Percentiles rank a stretch among this genome's conserved stretches.
Evolutionary conservation across 352 stramenopile genomes (phyloP).

Genomic region (Phytophthora syringae): DNA sequence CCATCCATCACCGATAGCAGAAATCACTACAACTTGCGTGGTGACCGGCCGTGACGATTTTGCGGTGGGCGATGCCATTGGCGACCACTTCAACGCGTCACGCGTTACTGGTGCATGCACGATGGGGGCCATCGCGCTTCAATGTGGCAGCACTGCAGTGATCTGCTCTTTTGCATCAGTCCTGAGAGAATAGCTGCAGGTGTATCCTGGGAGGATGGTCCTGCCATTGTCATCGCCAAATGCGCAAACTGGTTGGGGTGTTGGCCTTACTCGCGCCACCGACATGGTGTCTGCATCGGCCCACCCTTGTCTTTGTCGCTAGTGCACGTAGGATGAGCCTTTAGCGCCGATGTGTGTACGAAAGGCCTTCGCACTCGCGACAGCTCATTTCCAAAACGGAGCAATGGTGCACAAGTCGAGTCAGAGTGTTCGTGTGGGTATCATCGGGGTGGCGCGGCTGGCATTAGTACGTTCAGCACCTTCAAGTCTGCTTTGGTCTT

Average conservation of each 20-base stretch:
- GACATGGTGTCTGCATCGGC: slow-evolving; percentile 7
- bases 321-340: slow-evolving; percentile 16
- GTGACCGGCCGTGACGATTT: slow-evolving; percentile 13
- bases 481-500: background rate
- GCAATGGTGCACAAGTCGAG: slow-evolving; percentile 22
- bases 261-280: background rate
- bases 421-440: slow-evolving; percentile 54
- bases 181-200: slow-evolving; percentile 14
- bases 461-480: slow-evolving; percentile 72
- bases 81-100: slow-evolving; percentile 8
- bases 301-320: slow-evolving; percentile 37
- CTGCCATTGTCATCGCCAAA: slow-evolving; percentile 13
- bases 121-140: slow-evolving; percentile 13
- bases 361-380: background rate
- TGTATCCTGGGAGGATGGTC: background rate
- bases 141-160: background rate
- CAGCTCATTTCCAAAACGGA: slow-evolving; percentile 26
- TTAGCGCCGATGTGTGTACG: background rate
- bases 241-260: slow-evolving; percentile 21
- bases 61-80: slow-evolving; percentile 11
- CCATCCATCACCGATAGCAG: no score
- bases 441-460: slow-evolving; percentile 78
- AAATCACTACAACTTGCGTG: no score
- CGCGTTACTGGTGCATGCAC: slow-evolving; percentile 6
- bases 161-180: slow-evolving; percentile 27